Evolutionary conservation across 2,329 filamentous ascomycete species (phyloP).

Genomic region (Fusarium tanahbumbuense): DNA sequence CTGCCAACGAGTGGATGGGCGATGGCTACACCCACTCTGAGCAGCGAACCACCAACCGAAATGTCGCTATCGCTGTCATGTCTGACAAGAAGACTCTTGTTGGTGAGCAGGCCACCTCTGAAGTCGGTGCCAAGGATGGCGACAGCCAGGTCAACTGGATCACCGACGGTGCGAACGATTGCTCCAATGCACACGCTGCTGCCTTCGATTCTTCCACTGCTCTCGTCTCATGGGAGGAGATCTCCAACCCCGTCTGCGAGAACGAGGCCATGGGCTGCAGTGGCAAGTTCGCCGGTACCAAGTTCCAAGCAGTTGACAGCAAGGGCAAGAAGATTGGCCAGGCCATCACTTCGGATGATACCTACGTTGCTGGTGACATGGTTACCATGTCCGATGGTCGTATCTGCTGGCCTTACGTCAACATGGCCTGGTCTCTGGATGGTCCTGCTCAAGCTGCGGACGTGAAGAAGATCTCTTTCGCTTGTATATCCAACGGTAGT

Average conservation of each 20-base stretch:
- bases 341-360: conserved; percentile 61
- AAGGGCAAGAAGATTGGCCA: conserved; percentile 64
- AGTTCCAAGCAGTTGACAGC: conserved; percentile 67
- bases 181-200: conserved; percentile 69
- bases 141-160: conserved; percentile 71
- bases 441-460: conserved; percentile 38
- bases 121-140: conserved; percentile 63
- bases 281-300: conserved; percentile 68
- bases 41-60: conserved; percentile 68
- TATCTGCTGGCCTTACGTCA: conserved; percentile 71
- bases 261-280: conserved; percentile 69
- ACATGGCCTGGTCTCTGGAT: conserved; percentile 62
- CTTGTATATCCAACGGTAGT: conserved; percentile 54
- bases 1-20: conserved; percentile 68
- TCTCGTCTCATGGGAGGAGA: conserved; percentile 71
- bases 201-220: conserved; percentile 64
- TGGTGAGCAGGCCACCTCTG: conserved; percentile 64
- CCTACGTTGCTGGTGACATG: conserved; percentile 72
- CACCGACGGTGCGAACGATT: conserved; percentile 62
- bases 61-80: conserved; percentile 68
- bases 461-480: conserved; percentile 63
- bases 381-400: conserved; percentile 68
- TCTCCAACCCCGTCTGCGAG: conserved; percentile 65
- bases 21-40: conserved; percentile 62
- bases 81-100: conserved; percentile 68